A percentile compares a stretch with the other conserved stretches of the same genome.
These are phyloP conservation scores for Fusarium nurragi DNA, from an alignment of 2,329 filamentous ascomycete species.

Conservation along the genomic window DNA sequence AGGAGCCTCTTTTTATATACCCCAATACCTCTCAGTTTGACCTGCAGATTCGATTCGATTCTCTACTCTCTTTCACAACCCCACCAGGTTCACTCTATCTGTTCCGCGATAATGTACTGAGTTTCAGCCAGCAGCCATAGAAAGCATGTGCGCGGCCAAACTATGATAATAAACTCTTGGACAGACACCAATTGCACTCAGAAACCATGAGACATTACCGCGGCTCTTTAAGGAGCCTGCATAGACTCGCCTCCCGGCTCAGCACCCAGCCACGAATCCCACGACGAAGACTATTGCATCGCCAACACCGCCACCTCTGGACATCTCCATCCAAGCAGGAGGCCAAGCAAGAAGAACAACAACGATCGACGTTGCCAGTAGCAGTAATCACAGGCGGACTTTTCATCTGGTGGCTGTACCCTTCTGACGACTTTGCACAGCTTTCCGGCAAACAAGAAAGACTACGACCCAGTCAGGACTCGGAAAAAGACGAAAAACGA, in stretches of 20 bases:
- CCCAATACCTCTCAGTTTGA: neutral
- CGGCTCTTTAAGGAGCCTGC: constrained; percentile 37
- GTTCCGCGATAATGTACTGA: constrained; percentile 21
- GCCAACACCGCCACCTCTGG: constrained; percentile 32
- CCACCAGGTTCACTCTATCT: neutral
- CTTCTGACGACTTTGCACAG: constrained; percentile 54
- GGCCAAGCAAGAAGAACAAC: constrained; percentile 37
- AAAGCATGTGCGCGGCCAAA: constrained; percentile 31
- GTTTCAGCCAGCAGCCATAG: constrained; percentile 18
- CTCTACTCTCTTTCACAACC: constrained; percentile 11
- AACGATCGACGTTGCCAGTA: constrained; percentile 44
- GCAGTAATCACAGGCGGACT: constrained; percentile 51
- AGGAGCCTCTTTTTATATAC: neutral
- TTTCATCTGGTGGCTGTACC: constrained; percentile 56
- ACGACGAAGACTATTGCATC: constrained; percentile 32
- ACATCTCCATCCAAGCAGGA: constrained; percentile 28
- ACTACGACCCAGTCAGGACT: constrained; percentile 5
- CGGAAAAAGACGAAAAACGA: constrained; percentile 16
- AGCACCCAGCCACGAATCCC: constrained; percentile 19
- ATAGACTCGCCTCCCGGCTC: constrained; percentile 30
- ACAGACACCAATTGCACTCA: constrained; percentile 17
- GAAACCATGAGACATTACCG: constrained; percentile 39
- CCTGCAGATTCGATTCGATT: neutral
- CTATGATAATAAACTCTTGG: constrained; percentile 8
- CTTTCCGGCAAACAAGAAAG: constrained; percentile 42